A percentile compares a stretch with the other conserved stretches of the same genome.
phyloP scores from a whole-genome alignment of 2,329 filamentous ascomycete genomes.

The Geosmithia putterillii region DNA sequence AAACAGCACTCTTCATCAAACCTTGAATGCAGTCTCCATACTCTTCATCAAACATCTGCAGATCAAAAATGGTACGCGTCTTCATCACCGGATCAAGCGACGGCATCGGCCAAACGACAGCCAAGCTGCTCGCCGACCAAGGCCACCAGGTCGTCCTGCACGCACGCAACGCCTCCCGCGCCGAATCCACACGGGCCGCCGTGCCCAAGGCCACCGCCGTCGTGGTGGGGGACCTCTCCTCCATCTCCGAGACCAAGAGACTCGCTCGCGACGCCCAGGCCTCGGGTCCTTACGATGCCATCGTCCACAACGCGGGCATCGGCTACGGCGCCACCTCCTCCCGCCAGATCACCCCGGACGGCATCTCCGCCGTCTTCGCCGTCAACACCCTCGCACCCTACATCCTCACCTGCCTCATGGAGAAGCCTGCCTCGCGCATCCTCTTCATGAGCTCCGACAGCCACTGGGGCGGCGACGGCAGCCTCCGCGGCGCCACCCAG shows the following conservation, averaged over 20 bases:
- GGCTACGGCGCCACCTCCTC: constrained; percentile 5
- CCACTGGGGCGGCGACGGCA: constrained; percentile 6
- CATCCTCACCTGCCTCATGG: constrained; percentile 9
- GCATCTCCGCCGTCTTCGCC: constrained; percentile 8
- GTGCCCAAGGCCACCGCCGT: constrained; percentile 8
- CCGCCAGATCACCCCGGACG: constrained; percentile 7
- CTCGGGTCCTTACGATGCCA: constrained; percentile 8
- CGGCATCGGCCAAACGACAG: constrained; percentile 10
- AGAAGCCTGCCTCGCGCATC: constrained; percentile 7
- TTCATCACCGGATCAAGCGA: constrained; percentile 12
- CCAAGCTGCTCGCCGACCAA: constrained; percentile 9
- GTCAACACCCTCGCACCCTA: constrained; percentile 11
- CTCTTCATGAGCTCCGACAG: constrained; percentile 8
- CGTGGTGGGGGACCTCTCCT: constrained; percentile 9
- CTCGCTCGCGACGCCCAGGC: constrained; percentile 10
- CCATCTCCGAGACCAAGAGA: constrained; percentile 7
- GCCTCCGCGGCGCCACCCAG: constrained; percentile 5
- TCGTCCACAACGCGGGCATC: constrained; percentile 9
- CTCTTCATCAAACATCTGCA: too few species aligned
- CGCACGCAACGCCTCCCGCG: constrained; percentile 8
- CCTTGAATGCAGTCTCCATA: too few species aligned
- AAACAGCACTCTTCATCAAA: too few species aligned
- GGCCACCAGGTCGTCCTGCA: constrained; percentile 11
- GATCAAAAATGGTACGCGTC: constrained; percentile 10
- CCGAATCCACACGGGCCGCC: constrained; percentile 6